Evolutionary conservation across 106 monocot genomes (phyloP).

Genomic region (Xerophyta viscosa): DNA sequence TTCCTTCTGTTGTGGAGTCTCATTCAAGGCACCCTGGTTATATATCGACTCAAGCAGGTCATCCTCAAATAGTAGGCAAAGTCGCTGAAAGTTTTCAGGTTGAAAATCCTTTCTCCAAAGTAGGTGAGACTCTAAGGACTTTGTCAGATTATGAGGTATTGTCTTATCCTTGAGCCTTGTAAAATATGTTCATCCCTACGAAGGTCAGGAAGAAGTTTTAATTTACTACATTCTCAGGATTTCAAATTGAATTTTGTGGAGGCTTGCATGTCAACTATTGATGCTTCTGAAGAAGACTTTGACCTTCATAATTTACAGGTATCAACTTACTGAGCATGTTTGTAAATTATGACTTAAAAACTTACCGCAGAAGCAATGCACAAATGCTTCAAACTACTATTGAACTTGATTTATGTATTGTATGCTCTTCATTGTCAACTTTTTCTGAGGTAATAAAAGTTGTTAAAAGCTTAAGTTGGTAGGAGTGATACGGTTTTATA

Average conservation of each 20-base stretch:
- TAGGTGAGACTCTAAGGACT: slow-evolving; percentile 20
- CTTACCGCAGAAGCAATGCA: no score
- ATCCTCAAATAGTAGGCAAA: slow-evolving; percentile 20
- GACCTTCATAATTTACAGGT: slow-evolving; percentile 85
- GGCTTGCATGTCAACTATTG: slow-evolving; percentile 16
- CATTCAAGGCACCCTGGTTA: slow-evolving; percentile 22
- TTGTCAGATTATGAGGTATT: slow-evolving; percentile 68
- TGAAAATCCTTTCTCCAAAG: slow-evolving; percentile 24
- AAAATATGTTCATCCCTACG: slow-evolving; percentile 2
- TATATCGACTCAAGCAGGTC: slow-evolving; percentile 24
- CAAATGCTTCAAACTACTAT: no score
- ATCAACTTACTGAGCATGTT: background rate
- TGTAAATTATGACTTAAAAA: no score
- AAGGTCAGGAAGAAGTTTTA: background rate
- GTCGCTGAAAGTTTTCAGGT: slow-evolving; percentile 34
- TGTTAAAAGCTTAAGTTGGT: no score
- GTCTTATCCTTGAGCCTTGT: background rate
- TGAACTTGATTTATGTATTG: no score
- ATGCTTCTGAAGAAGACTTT: slow-evolving; percentile 34
- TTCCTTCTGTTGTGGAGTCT: slow-evolving; percentile 21
- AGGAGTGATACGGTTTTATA: no score
- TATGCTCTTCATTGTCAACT: no score
- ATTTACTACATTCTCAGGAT: slow-evolving; percentile 33
- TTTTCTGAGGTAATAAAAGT: no score
- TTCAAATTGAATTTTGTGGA: slow-evolving; percentile 32